Base-by-base conservation (phyloP, 1,284 basidiomycete genomes). In the Puccinia coronata region DNA sequence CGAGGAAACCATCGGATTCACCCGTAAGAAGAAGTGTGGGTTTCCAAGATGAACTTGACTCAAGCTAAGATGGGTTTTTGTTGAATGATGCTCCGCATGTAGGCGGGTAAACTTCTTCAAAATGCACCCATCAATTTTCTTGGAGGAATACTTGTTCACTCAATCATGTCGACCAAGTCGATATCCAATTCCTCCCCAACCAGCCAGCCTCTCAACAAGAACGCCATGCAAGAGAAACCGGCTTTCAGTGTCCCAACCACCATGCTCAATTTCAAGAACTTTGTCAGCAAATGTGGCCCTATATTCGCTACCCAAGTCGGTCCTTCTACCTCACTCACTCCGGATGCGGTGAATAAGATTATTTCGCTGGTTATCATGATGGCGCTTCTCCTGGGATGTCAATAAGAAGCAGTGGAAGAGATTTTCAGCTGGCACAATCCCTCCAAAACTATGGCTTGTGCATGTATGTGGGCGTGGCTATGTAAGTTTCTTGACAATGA, bases 211-310 rank as follows among this genome's bases (percentile, higher is more conserved):
- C 28, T 65, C n/a, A n/a, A n/a, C 9, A 65, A 78, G 20, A 47
- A 39, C 67, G 49, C 36, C 57, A 71, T 59, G 76, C 71, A 36
- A 73, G 70, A 80, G 53, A 80, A 71, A 72, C 70, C 70, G 4
- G 55, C 78, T 28, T 59, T 80, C 9, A 80, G 78, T 36, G 55
- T 74, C 34, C 80, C 57, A 28, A 67, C 65, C 39, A 55, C 61
- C 18, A 81, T 72, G 1, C 61, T 67, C 18, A 80, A 80, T 49
- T 80, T 80, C 36, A 80, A 80, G 31, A 80, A 73, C 55, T 80
- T 80, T 43, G 69, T 80, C 34, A 67, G 57, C 23, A 76, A 72
- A n/a, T 49, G 73, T 61, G 80, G n/a, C n/a, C n/a, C n/a, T 12
- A 69, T 75, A 41, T 80, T 80, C 53, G 43, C 41, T 23, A 36